Conservation (phyloP, 352 stramenopile genomes). For the Phytophthora sp. region DNA sequence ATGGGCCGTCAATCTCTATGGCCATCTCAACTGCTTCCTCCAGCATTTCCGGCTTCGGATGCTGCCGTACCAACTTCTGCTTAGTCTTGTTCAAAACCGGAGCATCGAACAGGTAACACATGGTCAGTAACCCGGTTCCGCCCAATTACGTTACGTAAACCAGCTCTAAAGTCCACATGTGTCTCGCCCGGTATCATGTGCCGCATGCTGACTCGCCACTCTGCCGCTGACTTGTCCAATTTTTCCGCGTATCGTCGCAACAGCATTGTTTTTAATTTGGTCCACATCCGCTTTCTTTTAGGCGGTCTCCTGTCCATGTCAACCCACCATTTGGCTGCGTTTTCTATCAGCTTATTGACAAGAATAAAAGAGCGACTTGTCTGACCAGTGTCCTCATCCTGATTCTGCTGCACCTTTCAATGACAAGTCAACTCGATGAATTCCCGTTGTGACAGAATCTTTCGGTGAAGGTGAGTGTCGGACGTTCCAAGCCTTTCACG, state of each 20-base stretch:
- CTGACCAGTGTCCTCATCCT: too few relatives aligned
- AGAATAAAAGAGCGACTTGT: too few relatives aligned
- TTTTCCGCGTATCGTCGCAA: neutral
- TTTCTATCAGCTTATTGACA: too few relatives aligned
- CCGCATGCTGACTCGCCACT: slow-evolving; percentile 3
- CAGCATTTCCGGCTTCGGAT: neutral
- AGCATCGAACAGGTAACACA: neutral
- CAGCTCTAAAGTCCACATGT: slow-evolving; percentile 6
- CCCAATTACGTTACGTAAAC: neutral
- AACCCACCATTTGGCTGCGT: too few relatives aligned
- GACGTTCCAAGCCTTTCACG: too few relatives aligned
- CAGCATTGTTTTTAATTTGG: neutral
- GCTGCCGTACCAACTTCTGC: neutral
- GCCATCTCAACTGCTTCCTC: slow-evolving; percentile 9
- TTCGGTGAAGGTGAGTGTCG: too few relatives aligned
- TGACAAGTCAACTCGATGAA: too few relatives aligned
- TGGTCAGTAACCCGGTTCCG: neutral
- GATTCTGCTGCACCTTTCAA: too few relatives aligned
- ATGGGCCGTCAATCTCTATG: neutral
- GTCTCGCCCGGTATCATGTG: neutral
- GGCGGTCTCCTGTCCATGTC: neutral
- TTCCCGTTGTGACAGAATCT: too few relatives aligned
- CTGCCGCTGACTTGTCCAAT: neutral
- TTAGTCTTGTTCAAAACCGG: neutral
- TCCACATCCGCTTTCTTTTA: neutral